These are phyloP conservation scores for Ceratobasidium papillatum DNA, from an alignment of 1,284 basidiomycete genomes.

Conservation along the genomic window DNA sequence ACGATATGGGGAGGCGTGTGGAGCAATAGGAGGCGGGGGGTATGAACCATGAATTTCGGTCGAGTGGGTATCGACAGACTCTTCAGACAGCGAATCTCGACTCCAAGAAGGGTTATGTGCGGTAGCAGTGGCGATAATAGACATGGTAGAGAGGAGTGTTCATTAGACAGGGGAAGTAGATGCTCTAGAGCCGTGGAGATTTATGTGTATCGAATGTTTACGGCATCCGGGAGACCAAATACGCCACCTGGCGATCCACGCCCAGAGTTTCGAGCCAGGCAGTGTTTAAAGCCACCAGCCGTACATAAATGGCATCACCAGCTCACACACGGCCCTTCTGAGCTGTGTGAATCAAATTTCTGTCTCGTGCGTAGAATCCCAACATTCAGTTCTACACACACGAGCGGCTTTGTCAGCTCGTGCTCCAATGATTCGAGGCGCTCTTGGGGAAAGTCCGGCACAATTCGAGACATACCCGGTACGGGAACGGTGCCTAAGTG, in stretches of 20 bases:
- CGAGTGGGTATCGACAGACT: not conserved
- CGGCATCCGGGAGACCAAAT: not conserved
- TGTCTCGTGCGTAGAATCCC: not conserved
- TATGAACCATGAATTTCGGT: not conserved
- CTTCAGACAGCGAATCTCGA: not conserved
- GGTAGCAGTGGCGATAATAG: not conserved
- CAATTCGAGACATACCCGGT: not conserved
- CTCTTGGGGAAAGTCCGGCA: not conserved
- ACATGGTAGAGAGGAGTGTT: conserved; percentile 7
- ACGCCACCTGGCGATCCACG: conserved; percentile 4
- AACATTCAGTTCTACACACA: not conserved
- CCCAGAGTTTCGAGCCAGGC: not conserved
- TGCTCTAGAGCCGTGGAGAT: not conserved
- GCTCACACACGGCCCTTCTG: not conserved
- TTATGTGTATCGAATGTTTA: not conserved
- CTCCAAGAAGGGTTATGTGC: not conserved
- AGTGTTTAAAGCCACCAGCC: not conserved
- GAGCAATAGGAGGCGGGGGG: not conserved
- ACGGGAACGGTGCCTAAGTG: not conserved
- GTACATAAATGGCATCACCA: not conserved
- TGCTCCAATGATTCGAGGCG: not conserved
- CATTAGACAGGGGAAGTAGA: not conserved
- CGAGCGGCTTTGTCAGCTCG: not conserved
- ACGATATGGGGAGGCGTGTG: conserved; percentile 24
- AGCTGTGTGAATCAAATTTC: not conserved